Evolutionary conservation across 495 filamentous ascomycete genomes (phyloP), one percentile per base, ranked within the genome.

Genomic region (Evansstolkia leycettana): DNA sequence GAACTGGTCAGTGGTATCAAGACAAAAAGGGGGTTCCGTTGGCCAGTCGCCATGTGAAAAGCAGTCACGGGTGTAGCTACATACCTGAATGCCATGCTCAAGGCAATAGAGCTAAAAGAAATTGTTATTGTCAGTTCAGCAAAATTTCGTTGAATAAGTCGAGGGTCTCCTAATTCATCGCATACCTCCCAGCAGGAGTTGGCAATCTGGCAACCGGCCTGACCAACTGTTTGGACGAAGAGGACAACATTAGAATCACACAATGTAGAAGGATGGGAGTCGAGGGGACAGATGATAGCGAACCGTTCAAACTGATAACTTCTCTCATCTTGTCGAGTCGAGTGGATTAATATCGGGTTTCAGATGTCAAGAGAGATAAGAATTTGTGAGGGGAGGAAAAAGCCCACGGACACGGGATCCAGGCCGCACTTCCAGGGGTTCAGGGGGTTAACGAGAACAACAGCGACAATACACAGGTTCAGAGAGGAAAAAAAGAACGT

Each of bases 171-270:
- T 20, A 6, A 9, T 28, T 24, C n/a, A 32, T 23, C n/a, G 34
- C 43, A 49, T 72, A 98, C 90, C 88, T 98, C 90, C 90, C 90
- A 98, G 78, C 92, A 98, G 47, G 92, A 90, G 71, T 98, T 98
- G 64, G 88, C 90, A 61, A 98, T 98, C 65, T 98, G 90, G 76
- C 92, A 95, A 80, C 90, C 90, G 58, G 90, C 90, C 75, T 98
- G 90, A 68, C 90, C 90, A 69, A 98, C 90, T 98, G 55, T 71
- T 41, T 41, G 43, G 31, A 32, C 27, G 24, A 40, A 43, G 36
- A 36, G 38, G 42, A 31, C 41, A 35, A 50, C 30, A 36, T 55
- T 42, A 52, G 46, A 44, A 41, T 48, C 41, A 39, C 11, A 20
- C 32, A 17, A 9, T 15, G 38, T 32, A 15, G 27, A 26, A 35